Evolutionary conservation across 2,329 filamentous ascomycete species (phyloP), one percentile per base, ranked within the genome.

Genomic region (Chrysoporthe cubensis): DNA sequence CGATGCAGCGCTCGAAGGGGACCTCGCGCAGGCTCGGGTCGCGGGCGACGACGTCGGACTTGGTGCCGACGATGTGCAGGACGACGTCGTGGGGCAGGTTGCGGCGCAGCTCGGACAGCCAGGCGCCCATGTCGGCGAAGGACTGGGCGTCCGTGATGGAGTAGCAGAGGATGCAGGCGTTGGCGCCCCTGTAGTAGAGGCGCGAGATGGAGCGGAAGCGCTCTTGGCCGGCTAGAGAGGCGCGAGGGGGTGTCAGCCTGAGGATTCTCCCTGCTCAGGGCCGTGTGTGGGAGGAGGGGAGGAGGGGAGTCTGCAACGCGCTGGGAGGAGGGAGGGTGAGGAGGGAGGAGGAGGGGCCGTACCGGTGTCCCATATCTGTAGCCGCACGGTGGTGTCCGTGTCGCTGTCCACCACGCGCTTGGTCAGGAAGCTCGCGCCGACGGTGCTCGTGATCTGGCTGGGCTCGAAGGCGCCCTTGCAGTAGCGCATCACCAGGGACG

Each of bases 301-400:
- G 26, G 44, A 46, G 18, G 46, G 48, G 65, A 26, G 26, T 26
- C 26, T 26, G 26, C 26, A 26, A 26, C 2, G 26, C 26, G 26
- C 26, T 18, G 5, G 18, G 11, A 16, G 70, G 46, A 64, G n/a
- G 58, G 46, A 26, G 26, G 26, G 26, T 26, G n/a, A 40, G 26
- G 44, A 46, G 18, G 46, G 48, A 2, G 26, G 26, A 26, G 26
- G 65, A 11, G 4, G 32, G 57, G 50, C 73, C 75, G 69, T 77
- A 88, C 86, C 93, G 44, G 94, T 97, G 77, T 97, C 94, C 94
- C 94, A 97, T 73, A 97, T 96, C 76, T 97, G 94, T 48, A 97
- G 84, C n/a, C 94, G 89, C 46, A 97, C 93, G 34, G 92, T 85
- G 1, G 93, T 96, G 74, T 95, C 92, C 32, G 91, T 92, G 77